Evolutionary conservation across 2,329 filamentous ascomycete species (phyloP), one percentile per base, ranked within the genome.

Genomic region (Cladosporium sphaerospermum): DNA sequence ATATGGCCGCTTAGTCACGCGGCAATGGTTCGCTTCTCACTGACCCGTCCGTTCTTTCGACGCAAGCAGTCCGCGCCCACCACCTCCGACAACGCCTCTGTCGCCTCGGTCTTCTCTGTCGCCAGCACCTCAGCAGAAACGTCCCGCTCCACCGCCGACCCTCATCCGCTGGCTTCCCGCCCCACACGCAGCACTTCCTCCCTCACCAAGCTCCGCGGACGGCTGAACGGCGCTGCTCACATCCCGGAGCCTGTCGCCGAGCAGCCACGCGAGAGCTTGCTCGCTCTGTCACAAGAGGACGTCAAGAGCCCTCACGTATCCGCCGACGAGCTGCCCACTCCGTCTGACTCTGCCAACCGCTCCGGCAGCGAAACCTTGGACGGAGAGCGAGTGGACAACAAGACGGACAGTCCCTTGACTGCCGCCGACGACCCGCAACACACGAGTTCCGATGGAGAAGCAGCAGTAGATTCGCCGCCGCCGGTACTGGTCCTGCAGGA

Each of bases 401-500:
- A 40, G 31, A 37, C 41, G 39, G 23, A 10, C 42, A 45, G 23
- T 28, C 45, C 40, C 6, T 14, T 18, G 16, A 11, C 16, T 33
- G 45, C 36, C 52, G 45, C 18, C 39, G 39, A 50, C 9, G 37
- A 45, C 14, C 39, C 45, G 9, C 11, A 44, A 14, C 11, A 23
- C n/a, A n/a, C 13, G 11, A 39, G 23, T 19, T 16, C 37, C 34
- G 36, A 55, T 44, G 44, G 51, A 39, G 45, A 53, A 16, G 23
- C 23, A 28, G 23, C 23, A 28, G 49, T 47, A 32, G 43, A 53
- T 8, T 42, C 52, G 9, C 6, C 19, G 3, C 54, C 56, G 19
- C 63, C 64, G n/a, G 54, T 45, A 13, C 41, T 67, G 37, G 58
- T 53, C 14, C 32, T 67, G 9, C 53, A 67, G 56, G 56, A 59